A percentile compares a stretch with the other conserved stretches of the same genome.
phyloP scores from a whole-genome alignment of 1,139 yeast species.

The Pichia inconspicua region DNA sequence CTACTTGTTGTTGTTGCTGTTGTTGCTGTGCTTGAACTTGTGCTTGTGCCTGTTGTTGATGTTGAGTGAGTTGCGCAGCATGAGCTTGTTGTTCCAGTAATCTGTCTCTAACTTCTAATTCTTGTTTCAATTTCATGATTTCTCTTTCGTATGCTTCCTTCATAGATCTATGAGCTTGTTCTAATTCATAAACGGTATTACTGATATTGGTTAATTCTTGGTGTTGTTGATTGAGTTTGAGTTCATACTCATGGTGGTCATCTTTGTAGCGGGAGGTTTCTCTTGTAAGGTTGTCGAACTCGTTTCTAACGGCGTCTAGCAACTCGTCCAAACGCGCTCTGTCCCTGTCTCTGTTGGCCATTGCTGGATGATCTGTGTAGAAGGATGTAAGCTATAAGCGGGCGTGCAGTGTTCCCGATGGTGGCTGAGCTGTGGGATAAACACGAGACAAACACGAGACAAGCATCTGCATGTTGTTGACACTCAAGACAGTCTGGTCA shows the following conservation, averaged over 20 bases:
- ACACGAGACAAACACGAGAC: no score
- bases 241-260: constrained; percentile 90
- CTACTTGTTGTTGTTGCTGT: constrained; percentile 15
- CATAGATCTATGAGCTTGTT: constrained; percentile 88
- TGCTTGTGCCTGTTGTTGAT: constrained; percentile 22
- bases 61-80: constrained; percentile 14
- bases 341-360: constrained; percentile 15
- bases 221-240: constrained; percentile 84
- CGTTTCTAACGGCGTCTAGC: constrained; percentile 86
- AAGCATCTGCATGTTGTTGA: neutral
- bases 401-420: neutral
- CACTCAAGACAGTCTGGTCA: no score
- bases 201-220: constrained; percentile 93
- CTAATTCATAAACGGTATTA: constrained; percentile 89
- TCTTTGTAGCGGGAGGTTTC: constrained; percentile 84
- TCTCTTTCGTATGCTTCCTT: constrained; percentile 96
- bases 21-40: constrained; percentile 18
- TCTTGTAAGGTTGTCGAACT: constrained; percentile 76
- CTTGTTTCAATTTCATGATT: constrained; percentile 75
- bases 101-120: constrained; percentile 69
- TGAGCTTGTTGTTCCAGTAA: constrained; percentile 32
- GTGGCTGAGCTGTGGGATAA: neutral
- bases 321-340: constrained; percentile 50
- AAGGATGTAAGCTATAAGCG: neutral
- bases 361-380: neutral